These are phyloP conservation scores for Yamadazyma buinensis DNA, from an alignment of 1,139 yeast species.

Conservation along the genomic window DNA sequence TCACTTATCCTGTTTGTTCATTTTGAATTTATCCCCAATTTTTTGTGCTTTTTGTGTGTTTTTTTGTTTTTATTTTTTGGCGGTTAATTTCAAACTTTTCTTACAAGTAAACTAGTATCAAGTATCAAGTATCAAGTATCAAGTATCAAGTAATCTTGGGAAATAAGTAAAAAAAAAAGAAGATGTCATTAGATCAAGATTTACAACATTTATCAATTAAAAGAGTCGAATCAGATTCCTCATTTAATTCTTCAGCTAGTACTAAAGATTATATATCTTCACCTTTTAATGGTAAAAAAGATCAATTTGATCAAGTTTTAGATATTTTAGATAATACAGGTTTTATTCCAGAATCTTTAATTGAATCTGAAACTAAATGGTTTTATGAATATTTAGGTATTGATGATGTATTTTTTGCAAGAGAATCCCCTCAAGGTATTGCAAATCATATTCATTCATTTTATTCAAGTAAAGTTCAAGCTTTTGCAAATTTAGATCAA, in stretches of 20 bases:
- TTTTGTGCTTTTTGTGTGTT: too few species aligned
- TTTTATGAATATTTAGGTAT: conserved; percentile 86
- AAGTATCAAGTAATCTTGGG: too few species aligned
- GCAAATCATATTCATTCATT: conserved; percentile 82
- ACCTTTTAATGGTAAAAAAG: conserved; percentile 77
- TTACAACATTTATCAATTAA: conserved; percentile 23
- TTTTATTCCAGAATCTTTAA: conserved; percentile 80
- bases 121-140: too few species aligned
- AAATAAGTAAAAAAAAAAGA: neutral
- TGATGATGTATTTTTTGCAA: conserved; percentile 88
- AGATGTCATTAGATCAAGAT: conserved; percentile 19
- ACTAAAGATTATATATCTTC: conserved; percentile 65
- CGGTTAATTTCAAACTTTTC: too few species aligned
- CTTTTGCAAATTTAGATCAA: conserved; percentile 55
- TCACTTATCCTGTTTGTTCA: too few species aligned
- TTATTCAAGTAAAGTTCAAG: conserved; percentile 90
- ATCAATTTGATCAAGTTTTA: conserved; percentile 77
- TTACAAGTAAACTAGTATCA: too few species aligned
- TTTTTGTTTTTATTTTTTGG: too few species aligned
- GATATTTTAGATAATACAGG: conserved; percentile 81
- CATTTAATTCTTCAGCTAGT: conserved; percentile 22
- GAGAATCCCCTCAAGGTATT: conserved; percentile 76
- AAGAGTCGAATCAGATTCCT: conserved; percentile 26
- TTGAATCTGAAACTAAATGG: conserved; percentile 87
- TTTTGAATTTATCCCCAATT: too few species aligned